Conservation (phyloP, 2,329 filamentous ascomycete genomes). For the Phyllosticta capitalensis region DNA sequence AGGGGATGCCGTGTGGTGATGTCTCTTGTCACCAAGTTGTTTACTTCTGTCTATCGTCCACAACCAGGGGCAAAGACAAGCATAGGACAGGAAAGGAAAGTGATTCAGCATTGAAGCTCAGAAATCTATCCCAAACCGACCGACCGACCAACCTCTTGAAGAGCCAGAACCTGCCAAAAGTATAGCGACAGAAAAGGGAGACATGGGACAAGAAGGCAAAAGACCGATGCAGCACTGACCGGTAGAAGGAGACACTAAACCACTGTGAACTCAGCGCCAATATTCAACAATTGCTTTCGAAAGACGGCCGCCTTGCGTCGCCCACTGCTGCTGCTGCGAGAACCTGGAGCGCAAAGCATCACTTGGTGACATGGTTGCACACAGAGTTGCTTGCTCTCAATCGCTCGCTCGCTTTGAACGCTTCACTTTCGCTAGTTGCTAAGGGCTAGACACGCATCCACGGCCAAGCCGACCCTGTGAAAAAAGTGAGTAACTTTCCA, state of each 20-base stretch:
- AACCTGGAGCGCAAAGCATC: neutral
- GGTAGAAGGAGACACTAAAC: neutral
- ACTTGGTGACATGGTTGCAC: neutral
- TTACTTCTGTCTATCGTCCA: too few relatives aligned
- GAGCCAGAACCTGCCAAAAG: neutral
- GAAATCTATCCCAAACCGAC: neutral
- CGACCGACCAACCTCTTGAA: neutral
- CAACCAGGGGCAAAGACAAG: neutral
- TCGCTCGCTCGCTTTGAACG: neutral
- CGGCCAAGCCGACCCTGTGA: conserved; percentile 34
- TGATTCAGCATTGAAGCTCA: neutral
- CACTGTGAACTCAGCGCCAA: too few relatives aligned
- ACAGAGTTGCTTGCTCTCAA: neutral
- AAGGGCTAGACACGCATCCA: conserved; percentile 40
- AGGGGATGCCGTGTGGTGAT: too few relatives aligned
- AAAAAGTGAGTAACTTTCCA: neutral
- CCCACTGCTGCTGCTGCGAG: too few relatives aligned
- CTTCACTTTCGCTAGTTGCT: conserved; percentile 18
- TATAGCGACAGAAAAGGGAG: neutral
- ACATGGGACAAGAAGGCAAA: neutral
- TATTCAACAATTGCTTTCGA: too few relatives aligned
- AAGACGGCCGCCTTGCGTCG: too few relatives aligned
- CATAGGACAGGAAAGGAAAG: neutral
- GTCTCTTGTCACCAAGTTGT: too few relatives aligned
- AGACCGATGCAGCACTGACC: neutral